These are phyloP conservation scores for Taphrina confusa DNA, from an alignment of 1,139 yeast genomes.

Conservation along the genomic window DNA sequence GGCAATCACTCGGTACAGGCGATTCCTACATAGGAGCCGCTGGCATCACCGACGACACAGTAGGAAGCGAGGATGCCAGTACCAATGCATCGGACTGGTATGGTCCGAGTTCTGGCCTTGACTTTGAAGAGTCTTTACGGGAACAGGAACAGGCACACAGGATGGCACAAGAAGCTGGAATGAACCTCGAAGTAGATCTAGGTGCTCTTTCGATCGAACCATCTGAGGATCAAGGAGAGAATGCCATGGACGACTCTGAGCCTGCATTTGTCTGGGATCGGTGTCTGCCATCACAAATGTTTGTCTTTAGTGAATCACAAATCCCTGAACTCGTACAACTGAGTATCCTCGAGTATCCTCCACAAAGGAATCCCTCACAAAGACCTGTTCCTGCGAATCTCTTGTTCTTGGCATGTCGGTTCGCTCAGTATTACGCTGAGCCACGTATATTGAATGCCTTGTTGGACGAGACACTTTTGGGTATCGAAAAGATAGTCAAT, in stretches of 20 bases:
- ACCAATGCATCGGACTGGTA: conserved; percentile 43
- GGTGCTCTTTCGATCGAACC: conserved; percentile 42
- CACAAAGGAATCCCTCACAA: conserved; percentile 48
- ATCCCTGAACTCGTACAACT: conserved; percentile 49
- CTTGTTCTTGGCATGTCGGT: conserved; percentile 49
- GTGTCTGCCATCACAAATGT: conserved; percentile 49
- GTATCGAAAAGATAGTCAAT: conserved; percentile 46
- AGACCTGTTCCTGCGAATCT: conserved; percentile 52
- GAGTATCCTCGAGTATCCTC: conserved; percentile 48
- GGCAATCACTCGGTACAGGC: conserved; percentile 36
- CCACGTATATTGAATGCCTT: conserved; percentile 47
- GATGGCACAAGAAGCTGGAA: conserved; percentile 45
- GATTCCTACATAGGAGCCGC: conserved; percentile 25
- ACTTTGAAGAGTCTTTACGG: conserved; percentile 43
- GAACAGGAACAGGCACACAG: conserved; percentile 41
- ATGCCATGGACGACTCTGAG: conserved; percentile 38
- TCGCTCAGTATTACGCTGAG: conserved; percentile 49
- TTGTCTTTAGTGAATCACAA: conserved; percentile 48
- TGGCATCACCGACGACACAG: conserved; percentile 19
- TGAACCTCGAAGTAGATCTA: conserved; percentile 46
- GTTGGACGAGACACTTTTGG: conserved; percentile 46
- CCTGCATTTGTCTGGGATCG: conserved; percentile 48
- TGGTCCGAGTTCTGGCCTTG: conserved; percentile 41
- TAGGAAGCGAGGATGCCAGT: conserved; percentile 35
- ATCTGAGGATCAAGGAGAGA: conserved; percentile 37